Conservation (phyloP, 768 basidiomycete species). For the Tulasnella sp. region DNA sequence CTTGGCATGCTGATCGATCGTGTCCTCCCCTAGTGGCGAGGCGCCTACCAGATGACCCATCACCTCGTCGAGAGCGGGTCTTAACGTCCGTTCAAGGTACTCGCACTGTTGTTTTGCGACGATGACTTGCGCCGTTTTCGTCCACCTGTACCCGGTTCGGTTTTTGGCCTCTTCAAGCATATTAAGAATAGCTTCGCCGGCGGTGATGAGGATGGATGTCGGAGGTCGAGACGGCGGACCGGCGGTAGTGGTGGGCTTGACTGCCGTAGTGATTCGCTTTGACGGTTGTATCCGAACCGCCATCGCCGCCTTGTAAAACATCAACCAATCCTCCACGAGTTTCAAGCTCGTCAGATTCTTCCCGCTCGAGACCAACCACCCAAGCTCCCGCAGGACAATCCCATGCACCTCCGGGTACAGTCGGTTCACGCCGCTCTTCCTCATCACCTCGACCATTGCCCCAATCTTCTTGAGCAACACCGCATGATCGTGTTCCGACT, state of each 20-base stretch:
- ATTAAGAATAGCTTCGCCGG: not conserved
- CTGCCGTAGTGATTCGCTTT: not conserved
- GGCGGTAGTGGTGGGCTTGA: not conserved
- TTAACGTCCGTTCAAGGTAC: not conserved
- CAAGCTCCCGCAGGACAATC: not conserved
- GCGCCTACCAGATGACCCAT: not conserved
- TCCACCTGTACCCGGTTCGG: not conserved
- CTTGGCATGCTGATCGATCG: not conserved
- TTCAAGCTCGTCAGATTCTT: not conserved
- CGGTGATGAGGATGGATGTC: not conserved
- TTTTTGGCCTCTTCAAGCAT: not conserved
- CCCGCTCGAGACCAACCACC: not conserved
- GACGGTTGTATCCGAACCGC: not conserved
- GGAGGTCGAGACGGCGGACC: not conserved
- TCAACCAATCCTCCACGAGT: not conserved
- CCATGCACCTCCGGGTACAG: not conserved
- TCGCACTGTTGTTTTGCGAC: not conserved
- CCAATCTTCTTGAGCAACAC: not conserved
- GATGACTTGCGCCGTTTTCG: not conserved
- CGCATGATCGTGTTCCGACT: not conserved
- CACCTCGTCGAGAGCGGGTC: not conserved
- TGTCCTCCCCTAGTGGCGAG: not conserved
- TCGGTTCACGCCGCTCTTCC: not conserved
- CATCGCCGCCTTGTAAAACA: not conserved
- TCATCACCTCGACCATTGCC: not conserved